Evolutionary conservation across 306 rosid genomes (phyloP).

Genomic region (Glycine soja): DNA sequence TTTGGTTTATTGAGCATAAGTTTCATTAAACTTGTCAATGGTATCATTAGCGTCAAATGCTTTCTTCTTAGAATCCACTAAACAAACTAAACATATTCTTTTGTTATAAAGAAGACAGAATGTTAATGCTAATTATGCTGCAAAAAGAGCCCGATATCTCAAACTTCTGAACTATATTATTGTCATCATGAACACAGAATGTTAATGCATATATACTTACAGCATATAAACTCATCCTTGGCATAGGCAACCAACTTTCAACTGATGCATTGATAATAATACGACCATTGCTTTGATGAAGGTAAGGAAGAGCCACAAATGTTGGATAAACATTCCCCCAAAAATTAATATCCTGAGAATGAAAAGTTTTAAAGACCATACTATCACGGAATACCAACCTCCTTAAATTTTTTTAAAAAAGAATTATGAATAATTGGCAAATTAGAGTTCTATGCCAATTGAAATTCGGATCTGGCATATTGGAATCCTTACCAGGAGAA

Average conservation of each 20-base stretch:
- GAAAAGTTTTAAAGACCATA: not conserved
- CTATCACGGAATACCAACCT: not conserved
- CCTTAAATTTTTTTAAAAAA: too few relatives aligned
- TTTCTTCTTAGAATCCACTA: not conserved
- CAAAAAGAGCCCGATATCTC: too few relatives aligned
- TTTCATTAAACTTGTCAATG: not conserved
- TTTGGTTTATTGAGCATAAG: not conserved
- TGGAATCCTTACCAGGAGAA: conserved; percentile 65
- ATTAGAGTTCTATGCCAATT: too few relatives aligned
- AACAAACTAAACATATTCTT: not conserved
- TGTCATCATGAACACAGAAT: not conserved
- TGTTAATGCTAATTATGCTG: too few relatives aligned
- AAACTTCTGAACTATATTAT: too few relatives aligned
- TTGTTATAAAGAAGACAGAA: too few relatives aligned
- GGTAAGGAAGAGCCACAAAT: conserved; percentile 80
- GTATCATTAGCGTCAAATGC: not conserved
- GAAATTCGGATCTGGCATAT: not conserved
- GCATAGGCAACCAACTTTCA: conserved; percentile 88
- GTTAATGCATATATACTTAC: conserved; percentile 55
- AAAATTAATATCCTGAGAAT: conserved; percentile 75
- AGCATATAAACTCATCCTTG: conserved; percentile 88
- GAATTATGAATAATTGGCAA: too few relatives aligned
- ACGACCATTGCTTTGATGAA: conserved; percentile 74
- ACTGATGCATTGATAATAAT: conserved; percentile 76
- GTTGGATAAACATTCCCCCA: conserved; percentile 96